Percentiles rank a stretch among this genome's conserved stretches.
Conservation (phyloP, 2,329 filamentous ascomycete genomes). For the Colletotrichum eremochloae region DNA sequence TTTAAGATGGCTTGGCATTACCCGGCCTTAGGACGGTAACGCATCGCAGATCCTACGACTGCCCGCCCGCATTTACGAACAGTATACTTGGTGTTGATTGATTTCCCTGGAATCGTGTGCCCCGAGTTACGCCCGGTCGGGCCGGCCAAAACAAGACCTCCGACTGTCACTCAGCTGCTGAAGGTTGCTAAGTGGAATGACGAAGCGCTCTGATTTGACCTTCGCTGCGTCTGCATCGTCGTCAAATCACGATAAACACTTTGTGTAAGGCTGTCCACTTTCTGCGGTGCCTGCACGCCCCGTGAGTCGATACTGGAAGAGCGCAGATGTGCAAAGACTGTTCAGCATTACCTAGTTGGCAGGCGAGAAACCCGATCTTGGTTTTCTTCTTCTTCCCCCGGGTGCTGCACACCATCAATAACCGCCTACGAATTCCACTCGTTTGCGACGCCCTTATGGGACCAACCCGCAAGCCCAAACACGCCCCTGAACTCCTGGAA, state of each 20-base stretch:
- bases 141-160: slow-evolving; percentile 17
- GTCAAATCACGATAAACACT: not conserved
- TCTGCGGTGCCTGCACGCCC: not conserved
- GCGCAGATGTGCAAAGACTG: not conserved
- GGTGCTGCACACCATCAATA: slow-evolving; percentile 11
- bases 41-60: slow-evolving; percentile 19
- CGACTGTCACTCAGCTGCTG: not conserved
- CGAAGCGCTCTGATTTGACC: slow-evolving; percentile 8
- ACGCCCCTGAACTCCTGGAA: slow-evolving; percentile 32
- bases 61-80: not conserved
- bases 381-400: not conserved
- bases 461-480: slow-evolving; percentile 32
- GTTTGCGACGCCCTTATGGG: slow-evolving; percentile 26
- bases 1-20: slow-evolving; percentile 18
- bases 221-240: not conserved
- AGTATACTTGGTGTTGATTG: slow-evolving; percentile 6
- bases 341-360: not conserved
- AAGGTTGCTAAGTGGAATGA: slow-evolving; percentile 13
- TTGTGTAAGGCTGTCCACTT: not conserved
- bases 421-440: slow-evolving; percentile 9
- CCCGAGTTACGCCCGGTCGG: slow-evolving; percentile 20
- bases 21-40: slow-evolving; percentile 20
- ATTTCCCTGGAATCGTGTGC: slow-evolving; percentile 19
- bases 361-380: not conserved
- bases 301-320: not conserved